Conservation (phyloP, 169 alveolate species). For the Theileria orientalis region DNA sequence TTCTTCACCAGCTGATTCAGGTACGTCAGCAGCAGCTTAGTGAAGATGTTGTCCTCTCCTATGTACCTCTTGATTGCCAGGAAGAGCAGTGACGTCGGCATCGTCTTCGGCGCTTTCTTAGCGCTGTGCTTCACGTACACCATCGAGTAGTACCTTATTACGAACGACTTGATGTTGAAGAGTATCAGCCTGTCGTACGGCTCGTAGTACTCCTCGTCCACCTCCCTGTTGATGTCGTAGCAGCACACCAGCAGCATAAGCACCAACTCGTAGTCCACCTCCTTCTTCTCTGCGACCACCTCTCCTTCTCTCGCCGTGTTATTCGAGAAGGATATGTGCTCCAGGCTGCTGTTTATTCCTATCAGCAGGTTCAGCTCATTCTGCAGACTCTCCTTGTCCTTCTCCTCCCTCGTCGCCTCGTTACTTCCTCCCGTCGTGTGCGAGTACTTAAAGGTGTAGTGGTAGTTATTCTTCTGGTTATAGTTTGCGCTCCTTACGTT, state of each 20-base stretch:
- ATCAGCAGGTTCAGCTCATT: constrained; percentile 38
- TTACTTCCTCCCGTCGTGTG: background rate
- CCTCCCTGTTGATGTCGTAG: constrained; percentile 52
- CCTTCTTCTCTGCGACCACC: background rate
- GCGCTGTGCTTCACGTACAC: constrained; percentile 16
- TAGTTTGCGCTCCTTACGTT: background rate
- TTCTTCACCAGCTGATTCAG: constrained; percentile 1
- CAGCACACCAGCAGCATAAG: constrained; percentile 28
- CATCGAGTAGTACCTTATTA: constrained; percentile 47
- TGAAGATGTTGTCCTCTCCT: constrained; percentile 32
- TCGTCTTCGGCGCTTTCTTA: constrained; percentile 12
- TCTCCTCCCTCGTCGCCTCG: background rate
- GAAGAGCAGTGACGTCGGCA: constrained; percentile 25
- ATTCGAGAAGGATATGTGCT: constrained; percentile 26
- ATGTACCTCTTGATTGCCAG: constrained; percentile 34
- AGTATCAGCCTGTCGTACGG: constrained; percentile 38
- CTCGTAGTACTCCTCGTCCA: constrained; percentile 48
- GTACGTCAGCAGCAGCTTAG: constrained; percentile 36
- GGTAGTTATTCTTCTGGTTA: background rate
- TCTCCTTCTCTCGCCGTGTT: background rate
- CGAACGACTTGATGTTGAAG: constrained; percentile 43
- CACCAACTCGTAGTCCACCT: constrained; percentile 50
- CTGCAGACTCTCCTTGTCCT: constrained; percentile 18
- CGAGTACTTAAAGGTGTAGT: background rate
- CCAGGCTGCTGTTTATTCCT: constrained; percentile 47